A percentile compares a stretch with the other conserved stretches of the same genome.
Evolutionary conservation across 2,329 filamentous ascomycete genomes (phyloP).

Genomic region (Diaporthe citriasiana): DNA sequence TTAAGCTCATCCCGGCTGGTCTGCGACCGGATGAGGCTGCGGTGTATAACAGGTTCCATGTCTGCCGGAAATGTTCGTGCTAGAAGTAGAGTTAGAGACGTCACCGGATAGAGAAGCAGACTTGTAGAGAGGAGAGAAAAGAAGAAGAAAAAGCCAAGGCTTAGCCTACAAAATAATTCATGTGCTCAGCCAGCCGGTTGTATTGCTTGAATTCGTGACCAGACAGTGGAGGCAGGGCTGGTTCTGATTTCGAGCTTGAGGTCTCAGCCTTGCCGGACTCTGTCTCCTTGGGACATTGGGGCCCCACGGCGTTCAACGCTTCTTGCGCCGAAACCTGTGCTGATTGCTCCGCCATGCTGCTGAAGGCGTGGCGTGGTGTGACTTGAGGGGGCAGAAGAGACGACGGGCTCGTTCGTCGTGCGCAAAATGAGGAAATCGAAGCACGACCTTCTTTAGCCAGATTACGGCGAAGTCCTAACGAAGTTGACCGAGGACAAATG

Average conservation of each 20-base stretch:
- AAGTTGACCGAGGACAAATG: neutral
- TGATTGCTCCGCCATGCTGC: conserved; percentile 6
- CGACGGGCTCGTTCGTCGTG: neutral
- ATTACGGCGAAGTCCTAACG: neutral
- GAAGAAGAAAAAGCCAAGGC: no score
- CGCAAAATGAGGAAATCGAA: neutral
- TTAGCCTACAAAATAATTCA: conserved; percentile 77
- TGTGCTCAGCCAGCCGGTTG: conserved; percentile 80
- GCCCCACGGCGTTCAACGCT: neutral
- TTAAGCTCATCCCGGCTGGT: conserved; percentile 74
- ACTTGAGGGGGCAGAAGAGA: neutral
- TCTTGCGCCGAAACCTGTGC: neutral
- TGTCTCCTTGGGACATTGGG: neutral
- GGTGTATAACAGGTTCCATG: conserved; percentile 79
- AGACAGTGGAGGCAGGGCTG: conserved; percentile 71
- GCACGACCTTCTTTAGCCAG: neutral
- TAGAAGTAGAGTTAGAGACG: conserved; percentile 50
- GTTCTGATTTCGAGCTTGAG: conserved; percentile 31
- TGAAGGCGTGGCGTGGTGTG: neutral
- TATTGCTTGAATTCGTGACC: conserved; percentile 76
- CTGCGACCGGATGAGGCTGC: conserved; percentile 73
- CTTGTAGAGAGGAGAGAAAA: conserved; percentile 35
- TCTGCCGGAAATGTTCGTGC: conserved; percentile 82
- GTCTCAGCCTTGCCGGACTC: conserved; percentile 6
- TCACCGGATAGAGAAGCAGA: neutral